Base-by-base conservation (phyloP, 2,329 filamentous ascomycete genomes). In the Pseudogymnoascus sp. region DNA sequence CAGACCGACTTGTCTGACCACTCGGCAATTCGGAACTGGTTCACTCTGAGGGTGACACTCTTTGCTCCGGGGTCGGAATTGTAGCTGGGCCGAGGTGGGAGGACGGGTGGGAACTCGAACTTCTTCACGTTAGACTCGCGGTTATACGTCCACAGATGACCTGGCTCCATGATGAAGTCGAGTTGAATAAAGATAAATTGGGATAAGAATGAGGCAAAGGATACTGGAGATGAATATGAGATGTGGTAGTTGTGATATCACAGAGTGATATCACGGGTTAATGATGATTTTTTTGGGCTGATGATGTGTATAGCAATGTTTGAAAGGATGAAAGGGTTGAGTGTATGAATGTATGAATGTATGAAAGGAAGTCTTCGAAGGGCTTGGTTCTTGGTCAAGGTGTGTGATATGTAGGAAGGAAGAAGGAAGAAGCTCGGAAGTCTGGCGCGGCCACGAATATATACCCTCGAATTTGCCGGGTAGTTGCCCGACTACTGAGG, bases 1-100 rank as follows among this genome's bases (percentile, higher is more conserved):
- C 87, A 87, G 21, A 97, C 84, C 0, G 84, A 82, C 11, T 79
- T 82, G 1, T 74, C 79, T 0, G 86, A 86, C 63, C 87, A 84
- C 8, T 78, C 75, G 0, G 73, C 75, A 62, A 97, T 87, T 0
- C 86, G 81, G 75, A 88, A 96, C 9, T 91, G 86, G 72, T 97
- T 97, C 38, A 96, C 76, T 0, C 72, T 40, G 36, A 42, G 74
- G 18, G 83, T 69, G 37, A 71, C 70, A 74, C 1, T 91, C 69
- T 0, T 75, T 71, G 18, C 86, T 80, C 0, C 78, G 72, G 79
- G 77, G 0, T 75, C 81, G 65, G 87, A 89, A 72, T 83, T 85
- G 0, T 77, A 80, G 37, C 40, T 49, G 0, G 82, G 83, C 1
- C 86, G 84, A 5, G 65, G 62, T 0, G 79, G 70, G 21, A 73